phyloP scores from a whole-genome alignment of 139 green algal species.

The Coccomyxa sp. region DNA sequence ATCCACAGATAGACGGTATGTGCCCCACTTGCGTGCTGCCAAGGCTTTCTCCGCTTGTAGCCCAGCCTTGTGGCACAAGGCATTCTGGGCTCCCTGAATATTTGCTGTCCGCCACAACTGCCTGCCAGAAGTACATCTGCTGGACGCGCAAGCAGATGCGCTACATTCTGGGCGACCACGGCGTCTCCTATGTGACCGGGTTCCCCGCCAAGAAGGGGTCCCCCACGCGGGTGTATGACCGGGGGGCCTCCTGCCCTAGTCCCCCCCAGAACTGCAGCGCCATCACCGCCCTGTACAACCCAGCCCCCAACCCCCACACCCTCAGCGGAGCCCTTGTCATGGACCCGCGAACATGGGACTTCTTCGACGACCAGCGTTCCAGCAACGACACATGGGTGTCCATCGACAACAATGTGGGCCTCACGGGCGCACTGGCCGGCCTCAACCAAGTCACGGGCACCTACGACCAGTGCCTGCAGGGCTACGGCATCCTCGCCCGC shows the following conservation, averaged over 20 bases:
- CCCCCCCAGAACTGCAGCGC: constrained; percentile 5
- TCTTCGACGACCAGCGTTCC: constrained; percentile 37
- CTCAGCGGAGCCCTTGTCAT: constrained; percentile 60
- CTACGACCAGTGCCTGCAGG: constrained; percentile 35
- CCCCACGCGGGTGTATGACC: constrained; percentile 25
- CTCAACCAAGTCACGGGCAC: constrained; percentile 12
- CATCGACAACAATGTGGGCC: constrained; percentile 45
- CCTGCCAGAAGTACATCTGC: constrained; percentile 41
- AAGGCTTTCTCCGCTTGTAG: constrained; percentile 25
- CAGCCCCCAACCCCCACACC: constrained; percentile 43
- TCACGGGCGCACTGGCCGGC: constrained; percentile 18
- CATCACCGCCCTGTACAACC: too few species aligned
- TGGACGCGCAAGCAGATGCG: constrained; percentile 52
- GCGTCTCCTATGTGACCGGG: constrained; percentile 31
- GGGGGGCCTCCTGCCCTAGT: constrained; percentile 46
- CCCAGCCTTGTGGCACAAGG: constrained; percentile 39
- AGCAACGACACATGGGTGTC: constrained; percentile 30
- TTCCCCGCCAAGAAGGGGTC: constrained; percentile 3
- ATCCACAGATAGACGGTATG: not conserved
- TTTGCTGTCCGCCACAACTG: constrained; percentile 46
- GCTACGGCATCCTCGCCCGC: constrained; percentile 17
- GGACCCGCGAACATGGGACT: constrained; percentile 31
- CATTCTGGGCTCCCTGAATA: constrained; percentile 14
- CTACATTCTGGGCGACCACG: constrained; percentile 59
- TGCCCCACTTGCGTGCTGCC: constrained; percentile 14